phyloP scores from a whole-genome alignment of 768 basidiomycete species.

The Lentinula sp. region DNA sequence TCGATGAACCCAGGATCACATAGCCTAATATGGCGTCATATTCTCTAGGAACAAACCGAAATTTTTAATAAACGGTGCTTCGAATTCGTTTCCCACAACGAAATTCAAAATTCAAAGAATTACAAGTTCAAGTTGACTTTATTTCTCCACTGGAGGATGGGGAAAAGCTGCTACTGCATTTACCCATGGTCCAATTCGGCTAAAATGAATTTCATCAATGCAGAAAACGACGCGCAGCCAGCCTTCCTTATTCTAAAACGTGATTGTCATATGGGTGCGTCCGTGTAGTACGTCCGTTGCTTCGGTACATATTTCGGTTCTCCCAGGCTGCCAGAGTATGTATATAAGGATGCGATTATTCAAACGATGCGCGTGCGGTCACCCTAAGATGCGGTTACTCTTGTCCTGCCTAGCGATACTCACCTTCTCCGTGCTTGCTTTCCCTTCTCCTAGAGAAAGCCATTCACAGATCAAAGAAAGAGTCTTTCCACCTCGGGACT shows the following conservation, averaged over 20 bases:
- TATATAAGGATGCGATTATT: not conserved
- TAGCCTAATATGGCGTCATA: not conserved
- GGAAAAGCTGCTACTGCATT: no score
- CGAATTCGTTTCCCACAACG: not conserved
- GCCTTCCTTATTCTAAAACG: not conserved
- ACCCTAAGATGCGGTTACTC: slow-evolving; percentile 8
- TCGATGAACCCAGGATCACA: no score
- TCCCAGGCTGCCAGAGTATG: not conserved
- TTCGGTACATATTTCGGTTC: not conserved
- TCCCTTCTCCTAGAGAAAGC: slow-evolving; percentile 13
- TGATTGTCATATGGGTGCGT: not conserved
- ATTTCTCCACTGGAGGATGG: no score
- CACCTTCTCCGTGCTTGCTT: slow-evolving; percentile 16
- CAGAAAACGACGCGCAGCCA: not conserved
- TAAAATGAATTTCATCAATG: no score
- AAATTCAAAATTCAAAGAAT: not conserved
- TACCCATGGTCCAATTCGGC: no score
- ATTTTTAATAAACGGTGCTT: not conserved
- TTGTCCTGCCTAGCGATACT: slow-evolving; percentile 8
- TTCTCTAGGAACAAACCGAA: not conserved
- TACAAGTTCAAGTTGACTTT: no score
- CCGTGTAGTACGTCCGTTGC: not conserved
- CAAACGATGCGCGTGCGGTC: not conserved
- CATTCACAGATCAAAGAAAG: slow-evolving; percentile 41
- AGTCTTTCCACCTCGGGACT: slow-evolving; percentile 41